Percentiles rank a stretch among this genome's conserved stretches.
Conservation (phyloP, 2,329 filamentous ascomycete species). For the Sclerotinia nivalis region DNA sequence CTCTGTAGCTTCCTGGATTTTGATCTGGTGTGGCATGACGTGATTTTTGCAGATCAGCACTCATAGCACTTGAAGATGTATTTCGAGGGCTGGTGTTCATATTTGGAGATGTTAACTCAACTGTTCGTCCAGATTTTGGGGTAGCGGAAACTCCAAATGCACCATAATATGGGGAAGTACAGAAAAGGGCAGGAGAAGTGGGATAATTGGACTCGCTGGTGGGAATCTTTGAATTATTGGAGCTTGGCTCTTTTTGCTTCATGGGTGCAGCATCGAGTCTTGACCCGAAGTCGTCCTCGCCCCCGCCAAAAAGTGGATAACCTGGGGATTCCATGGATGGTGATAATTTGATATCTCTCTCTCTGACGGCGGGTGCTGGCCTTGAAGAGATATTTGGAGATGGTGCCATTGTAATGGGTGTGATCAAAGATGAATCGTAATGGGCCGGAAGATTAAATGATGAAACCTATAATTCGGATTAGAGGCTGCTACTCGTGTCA, state of each 20-base stretch:
- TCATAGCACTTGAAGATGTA: slow-evolving; percentile 30
- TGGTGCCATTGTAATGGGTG: slow-evolving; percentile 35
- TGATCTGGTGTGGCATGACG: slow-evolving; percentile 26
- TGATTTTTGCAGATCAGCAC: slow-evolving; percentile 25
- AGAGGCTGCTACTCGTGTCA: background rate
- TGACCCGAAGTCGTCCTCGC: slow-evolving; percentile 29
- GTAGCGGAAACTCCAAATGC: slow-evolving; percentile 35
- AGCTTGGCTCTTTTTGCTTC: slow-evolving; percentile 33
- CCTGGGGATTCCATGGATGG: slow-evolving; percentile 27
- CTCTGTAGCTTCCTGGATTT: slow-evolving; percentile 23
- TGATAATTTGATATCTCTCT: slow-evolving; percentile 31
- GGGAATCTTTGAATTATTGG: slow-evolving; percentile 26
- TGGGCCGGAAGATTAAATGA: slow-evolving; percentile 38
- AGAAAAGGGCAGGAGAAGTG: slow-evolving; percentile 25
- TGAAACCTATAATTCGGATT: slow-evolving; percentile 34
- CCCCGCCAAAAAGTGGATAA: slow-evolving; percentile 29
- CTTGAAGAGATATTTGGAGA: slow-evolving; percentile 31
- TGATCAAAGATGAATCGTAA: slow-evolving; percentile 36
- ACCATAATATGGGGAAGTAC: slow-evolving; percentile 32
- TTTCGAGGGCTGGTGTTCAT: slow-evolving; percentile 29
- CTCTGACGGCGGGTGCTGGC: slow-evolving; percentile 22
- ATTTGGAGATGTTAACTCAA: slow-evolving; percentile 28
- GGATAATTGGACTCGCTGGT: slow-evolving; percentile 30
- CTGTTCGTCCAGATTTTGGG: slow-evolving; percentile 26
- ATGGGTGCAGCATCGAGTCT: slow-evolving; percentile 30